Conservation (phyloP, 129 eudicot species). For the Ambrosia artemisiifolia region DNA sequence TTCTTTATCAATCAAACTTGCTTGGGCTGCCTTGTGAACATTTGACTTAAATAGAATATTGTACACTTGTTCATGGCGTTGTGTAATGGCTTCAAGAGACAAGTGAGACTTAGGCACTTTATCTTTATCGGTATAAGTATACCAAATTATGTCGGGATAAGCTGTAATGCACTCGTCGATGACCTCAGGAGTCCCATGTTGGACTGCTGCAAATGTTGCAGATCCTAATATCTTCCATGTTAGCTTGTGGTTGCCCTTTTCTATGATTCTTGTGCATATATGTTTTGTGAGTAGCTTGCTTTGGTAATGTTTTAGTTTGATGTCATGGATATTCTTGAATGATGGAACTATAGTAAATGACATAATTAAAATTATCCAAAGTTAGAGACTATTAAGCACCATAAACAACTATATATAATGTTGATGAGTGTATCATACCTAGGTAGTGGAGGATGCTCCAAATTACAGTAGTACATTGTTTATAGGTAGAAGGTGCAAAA, state of each 20-base stretch:
- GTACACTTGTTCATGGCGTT: constrained; percentile 42
- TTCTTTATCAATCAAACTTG: not conserved
- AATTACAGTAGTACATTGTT: not conserved
- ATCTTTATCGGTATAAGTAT: constrained; percentile 13
- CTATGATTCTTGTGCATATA: not conserved
- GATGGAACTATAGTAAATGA: constrained; percentile 2
- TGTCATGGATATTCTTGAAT: constrained; percentile 10
- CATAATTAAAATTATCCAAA: not conserved
- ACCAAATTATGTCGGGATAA: constrained; percentile 46
- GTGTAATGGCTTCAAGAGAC: constrained; percentile 37
- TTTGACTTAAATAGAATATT: constrained; percentile 23
- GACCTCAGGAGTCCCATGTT: constrained; percentile 6
- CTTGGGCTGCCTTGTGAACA: constrained; percentile 16
- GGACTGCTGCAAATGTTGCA: not conserved
- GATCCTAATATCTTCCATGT: constrained; percentile 19
- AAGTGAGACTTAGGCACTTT: constrained; percentile 10
- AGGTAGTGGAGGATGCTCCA: constrained; percentile 1
- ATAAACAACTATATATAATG: not conserved
- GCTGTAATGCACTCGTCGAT: constrained; percentile 4
- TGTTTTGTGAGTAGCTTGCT: not conserved
- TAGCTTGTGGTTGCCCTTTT: not conserved
- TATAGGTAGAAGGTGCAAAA: not conserved
- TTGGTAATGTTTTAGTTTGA: constrained; percentile 12
- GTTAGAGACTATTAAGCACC: not conserved
- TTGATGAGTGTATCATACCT: not conserved